Evolutionary conservation across 768 basidiomycete species (phyloP).

Genomic region (Lentinula detonsa): DNA sequence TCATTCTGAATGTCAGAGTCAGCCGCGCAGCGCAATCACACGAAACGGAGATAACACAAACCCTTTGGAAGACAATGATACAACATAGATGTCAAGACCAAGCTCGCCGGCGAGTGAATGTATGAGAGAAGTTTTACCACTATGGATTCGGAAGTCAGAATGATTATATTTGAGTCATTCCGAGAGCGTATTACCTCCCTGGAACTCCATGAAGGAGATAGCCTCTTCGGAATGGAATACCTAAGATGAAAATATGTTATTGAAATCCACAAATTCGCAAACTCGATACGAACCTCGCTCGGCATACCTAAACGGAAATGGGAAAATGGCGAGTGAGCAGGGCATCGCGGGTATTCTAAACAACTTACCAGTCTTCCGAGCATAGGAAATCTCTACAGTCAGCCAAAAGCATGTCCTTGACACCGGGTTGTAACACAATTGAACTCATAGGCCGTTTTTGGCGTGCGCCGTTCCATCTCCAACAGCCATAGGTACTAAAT

Average conservation of each 20-base stretch:
- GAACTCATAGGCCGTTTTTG: constrained; percentile 90
- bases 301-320: constrained; percentile 61
- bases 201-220: constrained; percentile 83
- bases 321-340: constrained; percentile 13
- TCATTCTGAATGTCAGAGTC: constrained; percentile 53
- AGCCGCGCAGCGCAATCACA: constrained; percentile 11
- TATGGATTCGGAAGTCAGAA: constrained; percentile 18
- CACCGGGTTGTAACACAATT: constrained; percentile 85
- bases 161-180: background rate
- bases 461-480: constrained; percentile 86
- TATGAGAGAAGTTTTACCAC: constrained; percentile 83
- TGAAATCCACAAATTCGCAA: constrained; percentile 10
- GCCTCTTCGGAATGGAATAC: constrained; percentile 84
- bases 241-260: constrained; percentile 26
- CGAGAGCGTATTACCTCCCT: constrained; percentile 51
- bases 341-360: constrained; percentile 11
- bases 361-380: constrained; percentile 77
- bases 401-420: constrained; percentile 84
- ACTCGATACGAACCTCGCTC: constrained; percentile 60
- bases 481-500: constrained; percentile 61
- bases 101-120: constrained; percentile 83
- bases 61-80: constrained; percentile 86
- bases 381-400: constrained; percentile 83
- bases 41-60: constrained; percentile 23
- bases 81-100: constrained; percentile 86